Conservation (phyloP, 2,329 filamentous ascomycete species). For the Apiospora sp. region DNA sequence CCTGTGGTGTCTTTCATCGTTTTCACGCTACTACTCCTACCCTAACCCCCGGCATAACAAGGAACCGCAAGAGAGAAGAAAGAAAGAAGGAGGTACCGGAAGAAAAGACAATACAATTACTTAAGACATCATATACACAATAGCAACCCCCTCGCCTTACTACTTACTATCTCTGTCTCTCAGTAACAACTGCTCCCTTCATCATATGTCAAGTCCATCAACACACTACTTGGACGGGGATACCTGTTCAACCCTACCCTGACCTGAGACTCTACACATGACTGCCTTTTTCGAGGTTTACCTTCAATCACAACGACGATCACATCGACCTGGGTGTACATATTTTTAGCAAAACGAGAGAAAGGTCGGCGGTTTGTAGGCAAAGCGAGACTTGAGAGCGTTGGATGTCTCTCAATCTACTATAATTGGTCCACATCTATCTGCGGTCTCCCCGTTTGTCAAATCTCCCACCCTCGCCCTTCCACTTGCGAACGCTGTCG, state of each 20-base stretch:
- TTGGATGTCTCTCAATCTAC: slow-evolving; percentile 4
- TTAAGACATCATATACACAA: slow-evolving; percentile 20
- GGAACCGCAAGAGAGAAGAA: slow-evolving; percentile 9
- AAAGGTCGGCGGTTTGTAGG: not conserved
- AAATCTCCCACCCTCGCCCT: not conserved
- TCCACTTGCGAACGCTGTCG: not conserved
- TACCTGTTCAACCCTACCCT: not conserved
- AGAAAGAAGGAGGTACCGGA: not conserved
- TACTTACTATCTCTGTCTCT: slow-evolving; percentile 25
- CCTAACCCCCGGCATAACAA: slow-evolving; percentile 1
- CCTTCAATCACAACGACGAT: not conserved
- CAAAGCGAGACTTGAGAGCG: slow-evolving; percentile 2
- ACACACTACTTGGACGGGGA: not conserved
- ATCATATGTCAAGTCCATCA: slow-evolving; percentile 23
- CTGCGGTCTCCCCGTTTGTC: slow-evolving; percentile 19
- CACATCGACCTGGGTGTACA: not conserved
- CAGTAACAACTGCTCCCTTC: slow-evolving; percentile 11
- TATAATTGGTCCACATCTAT: slow-evolving; percentile 3
- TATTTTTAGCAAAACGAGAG: not conserved
- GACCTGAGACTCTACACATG: slow-evolving; percentile 1
- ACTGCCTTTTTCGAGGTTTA: not conserved
- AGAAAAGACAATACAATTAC: slow-evolving; percentile 18
- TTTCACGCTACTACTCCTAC: not conserved
- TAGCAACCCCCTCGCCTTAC: slow-evolving; percentile 8
- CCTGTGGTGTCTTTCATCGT: slow-evolving; percentile 5